A percentile compares a stretch with the other conserved stretches of the same genome.
phyloP scores from a whole-genome alignment of 2,329 filamentous ascomycete species.

The Pseudogymnoascus verrucosus region DNA sequence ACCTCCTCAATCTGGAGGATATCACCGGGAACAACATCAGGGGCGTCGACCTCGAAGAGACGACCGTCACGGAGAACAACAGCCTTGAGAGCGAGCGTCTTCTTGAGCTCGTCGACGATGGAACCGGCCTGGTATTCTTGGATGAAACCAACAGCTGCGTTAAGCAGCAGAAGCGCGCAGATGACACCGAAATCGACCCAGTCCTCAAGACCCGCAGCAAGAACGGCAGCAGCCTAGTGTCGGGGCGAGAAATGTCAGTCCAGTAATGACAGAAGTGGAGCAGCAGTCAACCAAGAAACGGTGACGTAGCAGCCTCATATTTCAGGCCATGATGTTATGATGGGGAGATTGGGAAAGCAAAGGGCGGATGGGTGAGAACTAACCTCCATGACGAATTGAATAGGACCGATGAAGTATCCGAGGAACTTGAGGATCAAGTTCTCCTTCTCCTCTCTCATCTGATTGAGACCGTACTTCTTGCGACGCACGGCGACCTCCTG shows the following conservation, averaged over 20 bases:
- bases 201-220: conserved; percentile 75
- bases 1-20: conserved; percentile 80
- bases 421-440: conserved; percentile 77
- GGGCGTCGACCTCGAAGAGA: conserved; percentile 71
- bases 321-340: not conserved
- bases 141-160: conserved; percentile 77
- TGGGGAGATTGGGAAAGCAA: not conserved
- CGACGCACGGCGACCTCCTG: conserved; percentile 55
- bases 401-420: conserved; percentile 77
- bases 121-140: conserved; percentile 87
- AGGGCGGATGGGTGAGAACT: conserved; percentile 24
- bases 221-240: conserved; percentile 53
- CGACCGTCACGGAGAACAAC: conserved; percentile 75
- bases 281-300: not conserved
- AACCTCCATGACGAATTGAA: conserved; percentile 92
- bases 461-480: conserved; percentile 74
- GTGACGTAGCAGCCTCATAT: not conserved
- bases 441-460: conserved; percentile 88
- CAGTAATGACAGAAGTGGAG: not conserved
- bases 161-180: conserved; percentile 72
- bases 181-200: conserved; percentile 96
- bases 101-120: conserved; percentile 85
- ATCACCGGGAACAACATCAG: conserved; percentile 81
- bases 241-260: conserved; percentile 11
- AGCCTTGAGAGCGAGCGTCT: conserved; percentile 81